phyloP scores from a whole-genome alignment of 352 stramenopile species.

The Globisporangium paroecandrum region DNA sequence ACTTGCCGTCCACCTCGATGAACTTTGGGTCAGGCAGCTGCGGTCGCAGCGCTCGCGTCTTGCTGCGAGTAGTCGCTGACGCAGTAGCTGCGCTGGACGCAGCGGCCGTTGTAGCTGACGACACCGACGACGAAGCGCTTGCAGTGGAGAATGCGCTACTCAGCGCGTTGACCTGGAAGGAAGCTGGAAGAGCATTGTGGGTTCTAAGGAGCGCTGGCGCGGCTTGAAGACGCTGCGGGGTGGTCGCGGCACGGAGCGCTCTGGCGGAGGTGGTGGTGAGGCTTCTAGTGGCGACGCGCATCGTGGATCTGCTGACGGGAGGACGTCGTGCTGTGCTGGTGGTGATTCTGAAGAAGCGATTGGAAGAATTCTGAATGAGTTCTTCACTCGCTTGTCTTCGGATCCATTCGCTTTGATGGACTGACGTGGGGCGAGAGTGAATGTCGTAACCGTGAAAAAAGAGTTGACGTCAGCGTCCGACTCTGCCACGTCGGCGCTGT shows the following conservation, averaged over 20 bases:
- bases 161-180: not conserved
- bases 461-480: not conserved
- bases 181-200: not conserved
- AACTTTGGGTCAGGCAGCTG: conserved; percentile 25
- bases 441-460: too few relatives aligned
- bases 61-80: not conserved
- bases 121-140: not conserved
- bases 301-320: not conserved
- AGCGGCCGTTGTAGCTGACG: not conserved
- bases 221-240: conserved; percentile 61
- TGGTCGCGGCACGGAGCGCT: conserved; percentile 61
- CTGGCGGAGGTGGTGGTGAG: conserved; percentile 42
- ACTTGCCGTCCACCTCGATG: conserved; percentile 37
- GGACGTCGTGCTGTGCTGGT: not conserved
- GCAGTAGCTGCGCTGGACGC: not conserved
- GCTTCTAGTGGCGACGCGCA: conserved; percentile 12
- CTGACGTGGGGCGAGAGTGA: not conserved
- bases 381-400: not conserved
- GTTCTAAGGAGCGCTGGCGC: conserved; percentile 62
- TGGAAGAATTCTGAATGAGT: not conserved
- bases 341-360: not conserved
- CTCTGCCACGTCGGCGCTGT: not conserved
- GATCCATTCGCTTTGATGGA: not conserved
- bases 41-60: conserved; percentile 8
- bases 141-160: not conserved